Evolutionary conservation across 768 basidiomycete genomes (phyloP).

Genomic region (Termitomyces sp.): DNA sequence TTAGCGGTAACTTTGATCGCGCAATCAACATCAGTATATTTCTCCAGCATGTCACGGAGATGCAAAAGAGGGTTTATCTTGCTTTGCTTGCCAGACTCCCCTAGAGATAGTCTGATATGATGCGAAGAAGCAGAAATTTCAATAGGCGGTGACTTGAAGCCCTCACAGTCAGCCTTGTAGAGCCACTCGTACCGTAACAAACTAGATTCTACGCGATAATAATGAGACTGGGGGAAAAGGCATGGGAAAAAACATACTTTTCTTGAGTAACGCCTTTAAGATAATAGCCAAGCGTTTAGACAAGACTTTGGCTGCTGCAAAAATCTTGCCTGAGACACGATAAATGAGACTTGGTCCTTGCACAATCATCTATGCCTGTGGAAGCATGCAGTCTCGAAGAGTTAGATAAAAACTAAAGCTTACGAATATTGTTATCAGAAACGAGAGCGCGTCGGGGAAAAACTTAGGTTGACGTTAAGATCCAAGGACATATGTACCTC

Average conservation of each 20-base stretch:
- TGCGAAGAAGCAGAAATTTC: background rate
- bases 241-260: background rate
- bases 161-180: background rate
- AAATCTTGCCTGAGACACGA: background rate
- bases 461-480: background rate
- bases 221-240: background rate
- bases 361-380: background rate
- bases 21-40: background rate
- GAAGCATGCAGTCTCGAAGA: background rate
- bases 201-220: background rate
- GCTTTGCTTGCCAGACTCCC: background rate
- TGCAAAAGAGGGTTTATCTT: background rate
- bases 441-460: background rate
- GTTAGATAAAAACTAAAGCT: background rate
- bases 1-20: background rate
- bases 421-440: background rate
- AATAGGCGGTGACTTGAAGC: background rate
- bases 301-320: background rate
- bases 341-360: background rate
- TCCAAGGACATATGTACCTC: background rate
- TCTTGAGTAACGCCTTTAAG: background rate
- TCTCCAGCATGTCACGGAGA: background rate
- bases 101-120: background rate
- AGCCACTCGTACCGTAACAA: background rate
- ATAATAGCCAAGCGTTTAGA: background rate